Conservation (phyloP, 1,139 yeast genomes). For the Pichia kudriavzevii region DNA sequence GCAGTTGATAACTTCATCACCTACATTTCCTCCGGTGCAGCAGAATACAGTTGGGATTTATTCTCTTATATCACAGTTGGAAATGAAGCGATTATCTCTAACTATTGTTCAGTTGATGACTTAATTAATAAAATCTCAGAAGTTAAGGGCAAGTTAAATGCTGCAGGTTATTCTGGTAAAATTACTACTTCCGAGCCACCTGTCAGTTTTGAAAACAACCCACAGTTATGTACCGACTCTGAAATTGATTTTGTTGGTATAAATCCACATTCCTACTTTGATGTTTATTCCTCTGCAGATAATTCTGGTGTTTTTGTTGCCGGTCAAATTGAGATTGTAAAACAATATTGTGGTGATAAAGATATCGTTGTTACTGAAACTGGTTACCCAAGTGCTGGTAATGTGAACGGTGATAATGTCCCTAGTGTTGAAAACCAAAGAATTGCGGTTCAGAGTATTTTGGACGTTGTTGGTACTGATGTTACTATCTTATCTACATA, state of each 20-base stretch:
- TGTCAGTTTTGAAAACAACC: conserved; percentile 53
- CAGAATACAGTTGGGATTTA: conserved; percentile 55
- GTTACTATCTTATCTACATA: conserved; percentile 68
- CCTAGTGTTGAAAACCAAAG: conserved; percentile 67
- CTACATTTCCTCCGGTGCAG: conserved; percentile 38
- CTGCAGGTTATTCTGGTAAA: conserved; percentile 71
- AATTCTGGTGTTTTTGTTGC: conserved; percentile 68
- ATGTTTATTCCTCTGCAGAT: conserved; percentile 49
- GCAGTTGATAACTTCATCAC: conserved; percentile 47
- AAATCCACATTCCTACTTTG: conserved; percentile 84
- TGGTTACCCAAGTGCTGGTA: conserved; percentile 80
- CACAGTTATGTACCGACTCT: conserved; percentile 58
- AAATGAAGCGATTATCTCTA: conserved; percentile 72
- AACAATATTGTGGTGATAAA: conserved; percentile 41
- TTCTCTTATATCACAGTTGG: conserved; percentile 75
- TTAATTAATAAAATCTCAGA: conserved; percentile 54
- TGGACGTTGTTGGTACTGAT: conserved; percentile 49
- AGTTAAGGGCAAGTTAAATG: conserved; percentile 49
- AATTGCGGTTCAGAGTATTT: conserved; percentile 55
- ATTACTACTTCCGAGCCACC: conserved; percentile 89
- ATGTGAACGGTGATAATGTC: conserved; percentile 59
- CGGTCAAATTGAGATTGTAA: conserved; percentile 50
- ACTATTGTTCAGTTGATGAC: conserved; percentile 49
- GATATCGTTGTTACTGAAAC: conserved; percentile 67
- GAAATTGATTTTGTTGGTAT: conserved; percentile 75